Evolutionary conservation across 2,329 filamentous ascomycete genomes (phyloP), one percentile per base, ranked within the genome.

Genomic region (Plenodomus biglobosus): DNA sequence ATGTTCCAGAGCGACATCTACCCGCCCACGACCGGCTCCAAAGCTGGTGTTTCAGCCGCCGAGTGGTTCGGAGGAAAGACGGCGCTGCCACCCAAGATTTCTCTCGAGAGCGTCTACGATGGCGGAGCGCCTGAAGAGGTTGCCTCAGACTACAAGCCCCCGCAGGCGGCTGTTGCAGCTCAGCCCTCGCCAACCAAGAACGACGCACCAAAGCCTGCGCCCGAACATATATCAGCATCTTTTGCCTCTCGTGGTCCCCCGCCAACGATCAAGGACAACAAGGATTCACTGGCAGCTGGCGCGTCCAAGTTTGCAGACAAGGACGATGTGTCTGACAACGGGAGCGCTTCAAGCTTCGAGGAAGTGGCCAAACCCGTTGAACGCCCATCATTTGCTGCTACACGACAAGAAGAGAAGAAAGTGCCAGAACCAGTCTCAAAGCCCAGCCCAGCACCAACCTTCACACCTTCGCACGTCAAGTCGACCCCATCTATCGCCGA

Each of bases 1-100:
- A 90, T 87, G 42, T 96, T 96, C 84, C 92, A 97, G 76, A 90
- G 91, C 52, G 94, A 99, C 69, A 96, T 99, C 65, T 99, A 90
- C 73, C 94, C 92, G 36, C 92, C 94, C 10, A 87, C 91, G 11
- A 79, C 80, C 46, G 92, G 94, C 52, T 72, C 82, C 44, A 95
- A 90, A 74, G 84, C 94, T 41, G 92, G 87, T 50, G 83, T 95
- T 66, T 87, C 85, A 46, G 83, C 88, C 35, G 75, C 81, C 38
- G 92, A 97, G 59, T 99, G 92, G 92, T 80, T 96, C 44, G 80
- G 80, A 13, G 94, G 94, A 56, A 94, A 95, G 77, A 86, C 87
- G 15, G 90, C 79, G 7, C 74, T 95, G 36, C 92, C 94, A 7
- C 80, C 91, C 51, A 97, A 96, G 80, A 92, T 99, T 68, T 92